These are phyloP conservation scores for Diaporthe australafricana DNA, from an alignment of 2,329 filamentous ascomycete genomes.

Conservation along the genomic window DNA sequence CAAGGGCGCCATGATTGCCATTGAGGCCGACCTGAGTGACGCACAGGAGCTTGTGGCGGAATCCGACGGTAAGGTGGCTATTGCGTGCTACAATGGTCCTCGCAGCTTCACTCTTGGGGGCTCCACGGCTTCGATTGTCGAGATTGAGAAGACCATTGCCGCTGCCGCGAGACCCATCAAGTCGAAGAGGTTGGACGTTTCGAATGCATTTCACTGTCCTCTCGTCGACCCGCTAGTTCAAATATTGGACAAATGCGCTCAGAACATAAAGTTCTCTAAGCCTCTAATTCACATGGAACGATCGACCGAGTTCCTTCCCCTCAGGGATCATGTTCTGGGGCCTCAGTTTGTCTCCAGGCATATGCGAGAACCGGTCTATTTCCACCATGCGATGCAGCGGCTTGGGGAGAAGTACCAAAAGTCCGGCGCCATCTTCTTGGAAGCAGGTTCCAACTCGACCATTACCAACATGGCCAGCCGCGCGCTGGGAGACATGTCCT, in stretches of 20 bases:
- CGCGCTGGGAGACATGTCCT: slow-evolving; percentile 31
- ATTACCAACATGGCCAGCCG: slow-evolving; percentile 49
- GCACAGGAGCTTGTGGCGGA: slow-evolving; percentile 1
- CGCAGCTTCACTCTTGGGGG: slow-evolving; percentile 57
- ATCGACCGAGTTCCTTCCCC: neutral
- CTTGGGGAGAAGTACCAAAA: slow-evolving; percentile 30
- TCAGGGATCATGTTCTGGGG: neutral
- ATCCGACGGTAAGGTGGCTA: slow-evolving; percentile 36
- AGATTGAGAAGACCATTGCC: slow-evolving; percentile 45
- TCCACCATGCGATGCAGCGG: neutral
- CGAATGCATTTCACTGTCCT: slow-evolving; percentile 59
- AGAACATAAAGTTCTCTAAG: neutral
- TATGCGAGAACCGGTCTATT: slow-evolving; percentile 1
- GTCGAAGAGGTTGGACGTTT: slow-evolving; percentile 54
- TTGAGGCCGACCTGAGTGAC: slow-evolving; percentile 37
- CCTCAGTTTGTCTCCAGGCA: neutral
- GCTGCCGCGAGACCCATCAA: slow-evolving; percentile 45
- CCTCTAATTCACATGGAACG: neutral
- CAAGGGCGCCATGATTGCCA: slow-evolving; percentile 52
- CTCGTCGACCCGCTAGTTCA: slow-evolving; percentile 51
- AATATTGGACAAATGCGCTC: neutral
- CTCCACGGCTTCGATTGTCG: slow-evolving; percentile 46
- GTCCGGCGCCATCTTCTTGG: slow-evolving; percentile 49
- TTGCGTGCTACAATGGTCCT: slow-evolving; percentile 62
- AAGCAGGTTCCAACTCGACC: slow-evolving; percentile 54